These are phyloP conservation scores for Babesia divergens DNA, from an alignment of 169 alveolate genomes.

Conservation along the genomic window DNA sequence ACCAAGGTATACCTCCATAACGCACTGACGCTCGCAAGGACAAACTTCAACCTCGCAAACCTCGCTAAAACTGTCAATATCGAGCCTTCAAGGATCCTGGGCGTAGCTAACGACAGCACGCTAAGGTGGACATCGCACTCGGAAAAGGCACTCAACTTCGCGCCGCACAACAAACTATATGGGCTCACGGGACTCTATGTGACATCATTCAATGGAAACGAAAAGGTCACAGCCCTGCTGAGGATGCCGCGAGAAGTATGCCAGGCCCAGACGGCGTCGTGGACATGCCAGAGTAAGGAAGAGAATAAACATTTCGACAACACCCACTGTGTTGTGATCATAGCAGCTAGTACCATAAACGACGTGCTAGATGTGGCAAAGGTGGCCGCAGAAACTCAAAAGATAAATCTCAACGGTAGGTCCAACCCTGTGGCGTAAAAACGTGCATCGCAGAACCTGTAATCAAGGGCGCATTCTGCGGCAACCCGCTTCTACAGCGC, in stretches of 20 bases:
- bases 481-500: slow-evolving; percentile 53
- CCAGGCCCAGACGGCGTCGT: slow-evolving; percentile 12
- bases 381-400: slow-evolving; percentile 2
- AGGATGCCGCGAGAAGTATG: slow-evolving; percentile 27
- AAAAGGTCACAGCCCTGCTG: slow-evolving; percentile 4
- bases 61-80: neutral
- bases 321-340: slow-evolving; percentile 34
- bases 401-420: slow-evolving; percentile 20
- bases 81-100: slow-evolving; percentile 40
- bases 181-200: slow-evolving; percentile 13
- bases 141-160: slow-evolving; percentile 1
- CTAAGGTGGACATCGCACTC: slow-evolving; percentile 29
- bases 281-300: slow-evolving; percentile 54
- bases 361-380: slow-evolving; percentile 16
- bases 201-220: neutral
- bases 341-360: slow-evolving; percentile 11
- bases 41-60: slow-evolving; percentile 7
- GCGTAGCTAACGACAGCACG: slow-evolving; percentile 7
- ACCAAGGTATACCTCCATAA: slow-evolving; percentile 40
- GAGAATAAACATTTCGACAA: slow-evolving; percentile 19
- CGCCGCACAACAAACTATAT: neutral
- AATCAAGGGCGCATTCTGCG: slow-evolving; percentile 53
- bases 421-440: too few relatives aligned
- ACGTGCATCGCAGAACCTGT: neutral
- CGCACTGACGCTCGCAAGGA: slow-evolving; percentile 48